phyloP scores from a whole-genome alignment of 73 alveolate genomes.

The Tetrahymena elliotti region DNA sequence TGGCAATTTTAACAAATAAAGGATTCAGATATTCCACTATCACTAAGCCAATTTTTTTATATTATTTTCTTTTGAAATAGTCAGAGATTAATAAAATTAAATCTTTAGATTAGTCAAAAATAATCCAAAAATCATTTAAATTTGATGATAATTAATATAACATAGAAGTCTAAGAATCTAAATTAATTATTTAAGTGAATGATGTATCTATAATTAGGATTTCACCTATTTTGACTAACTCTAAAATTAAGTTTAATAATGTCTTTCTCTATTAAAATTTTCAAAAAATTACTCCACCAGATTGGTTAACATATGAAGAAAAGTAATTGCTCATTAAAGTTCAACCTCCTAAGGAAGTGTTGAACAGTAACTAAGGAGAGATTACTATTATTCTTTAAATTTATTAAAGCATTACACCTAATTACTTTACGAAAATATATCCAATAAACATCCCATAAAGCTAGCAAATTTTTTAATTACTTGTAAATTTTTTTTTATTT shows the following conservation, averaged over 20 bases:
- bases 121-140: neutral
- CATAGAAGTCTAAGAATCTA: neutral
- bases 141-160: neutral
- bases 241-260: neutral
- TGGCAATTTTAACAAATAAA: neutral
- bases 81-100: neutral
- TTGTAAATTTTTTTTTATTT: neutral
- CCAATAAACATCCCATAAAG: neutral
- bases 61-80: neutral
- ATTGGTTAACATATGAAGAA: neutral
- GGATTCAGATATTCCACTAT: neutral
- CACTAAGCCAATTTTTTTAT: neutral
- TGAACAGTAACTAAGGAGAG: neutral
- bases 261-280: neutral
- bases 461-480: neutral
- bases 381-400: neutral
- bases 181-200: neutral
- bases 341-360: neutral
- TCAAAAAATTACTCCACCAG: neutral
- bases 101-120: neutral
- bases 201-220: neutral
- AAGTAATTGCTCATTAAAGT: neutral
- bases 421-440: neutral
- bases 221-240: neutral
- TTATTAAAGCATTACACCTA: neutral